phyloP scores from a whole-genome alignment of 2,329 filamentous ascomycete genomes.

The Chaetomiaceae sp. region DNA sequence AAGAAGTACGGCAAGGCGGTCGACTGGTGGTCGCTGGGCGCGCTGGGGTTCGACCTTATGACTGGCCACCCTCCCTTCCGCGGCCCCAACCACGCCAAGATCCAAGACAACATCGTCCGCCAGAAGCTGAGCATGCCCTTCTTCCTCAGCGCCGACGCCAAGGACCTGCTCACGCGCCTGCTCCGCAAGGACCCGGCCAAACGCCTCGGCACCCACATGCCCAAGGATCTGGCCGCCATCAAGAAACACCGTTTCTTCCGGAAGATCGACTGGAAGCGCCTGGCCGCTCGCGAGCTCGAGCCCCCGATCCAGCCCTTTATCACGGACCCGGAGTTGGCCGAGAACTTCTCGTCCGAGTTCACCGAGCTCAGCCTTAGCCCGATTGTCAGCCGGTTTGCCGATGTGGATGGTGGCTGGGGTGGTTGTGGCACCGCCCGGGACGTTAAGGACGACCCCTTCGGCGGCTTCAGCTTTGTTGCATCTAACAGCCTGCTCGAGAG shows the following conservation, averaged over 20 bases:
- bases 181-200: constrained; percentile 90
- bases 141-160: constrained; percentile 85
- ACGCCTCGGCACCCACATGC: constrained; percentile 81
- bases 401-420: constrained; percentile 23
- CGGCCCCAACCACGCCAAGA: constrained; percentile 87
- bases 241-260: constrained; percentile 95
- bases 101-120: constrained; percentile 92
- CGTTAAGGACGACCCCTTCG: constrained; percentile 53
- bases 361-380: constrained; percentile 80
- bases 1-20: constrained; percentile 89
- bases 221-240: constrained; percentile 77
- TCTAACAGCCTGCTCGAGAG: constrained; percentile 53
- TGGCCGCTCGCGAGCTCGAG: constrained; percentile 75
- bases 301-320: constrained; percentile 91
- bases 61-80: constrained; percentile 89
- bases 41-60: constrained; percentile 85
- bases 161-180: constrained; percentile 85
- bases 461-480: constrained; percentile 61
- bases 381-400: constrained; percentile 42
- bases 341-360: constrained; percentile 95
- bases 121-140: constrained; percentile 87
- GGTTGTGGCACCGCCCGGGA: constrained; percentile 13
- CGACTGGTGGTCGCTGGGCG: constrained; percentile 98
- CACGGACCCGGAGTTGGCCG: constrained; percentile 89
- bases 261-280: constrained; percentile 89